Evolutionary conservation across 78 protist genomes (phyloP), one percentile per base, ranked within the genome.

Genomic region (Capsaspora owczarzaki): DNA sequence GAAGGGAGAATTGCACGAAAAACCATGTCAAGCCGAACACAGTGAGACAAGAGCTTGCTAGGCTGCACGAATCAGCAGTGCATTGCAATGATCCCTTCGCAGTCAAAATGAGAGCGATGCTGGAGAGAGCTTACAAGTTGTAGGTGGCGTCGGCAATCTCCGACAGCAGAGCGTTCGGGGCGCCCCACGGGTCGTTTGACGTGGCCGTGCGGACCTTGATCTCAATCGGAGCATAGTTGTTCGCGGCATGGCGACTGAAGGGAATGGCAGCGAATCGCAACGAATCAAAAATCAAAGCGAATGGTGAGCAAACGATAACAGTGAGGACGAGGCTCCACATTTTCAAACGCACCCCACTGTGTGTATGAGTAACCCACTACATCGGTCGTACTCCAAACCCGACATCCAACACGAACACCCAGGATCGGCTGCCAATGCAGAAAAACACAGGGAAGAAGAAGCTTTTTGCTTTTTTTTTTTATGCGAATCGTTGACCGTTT

Each of bases 151-250:
- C 46, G 78, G 86, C 86, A 42, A 83, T 76, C 68, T 83, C 82
- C 8, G 86, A 51, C 76, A 83, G 10, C 33, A 46, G 66, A 20
- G 81, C n/a, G 0, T 78, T 75, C 6, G 53, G 4, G 2, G 86
- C 86, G 16, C 82, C 81, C 74, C 72, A 76, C 10, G 70, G 66
- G 0, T 83, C 78, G 41, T 76, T 83, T 53, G 70, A 51, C 35
- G 86, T 83, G 37, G 86, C 86, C 66, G 76, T 44, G 69, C 86
- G 86, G 33, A 83, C 86, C 61, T 76, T 61, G 41, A 61, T 22
- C 82, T 76, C 82, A 22, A 76, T 61, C 31, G 1, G 53, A 5
- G 79, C 8, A 35, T 66, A 77, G 42, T 66, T 31, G 42, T 38
- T 61, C 63, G 22, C 46, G 44, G 33, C 74, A 41, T 79, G 5